Evolutionary conservation across 2,329 filamentous ascomycete species (phyloP).

Genomic region (Neonectria ditissima): DNA sequence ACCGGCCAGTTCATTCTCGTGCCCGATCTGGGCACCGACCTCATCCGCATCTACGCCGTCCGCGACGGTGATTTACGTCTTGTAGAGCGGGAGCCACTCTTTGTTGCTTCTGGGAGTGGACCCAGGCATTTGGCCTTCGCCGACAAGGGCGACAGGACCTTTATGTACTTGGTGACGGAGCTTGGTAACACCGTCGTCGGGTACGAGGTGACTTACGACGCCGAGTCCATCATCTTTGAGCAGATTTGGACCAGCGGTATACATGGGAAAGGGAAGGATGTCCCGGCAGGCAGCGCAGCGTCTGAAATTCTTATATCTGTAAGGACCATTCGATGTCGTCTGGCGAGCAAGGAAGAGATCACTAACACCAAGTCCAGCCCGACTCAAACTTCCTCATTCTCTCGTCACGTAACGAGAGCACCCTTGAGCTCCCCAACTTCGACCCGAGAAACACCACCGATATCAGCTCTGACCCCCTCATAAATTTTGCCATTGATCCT

Average conservation of each 20-base stretch:
- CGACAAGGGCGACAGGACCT: slow-evolving; percentile 57
- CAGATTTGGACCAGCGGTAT: slow-evolving; percentile 61
- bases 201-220: slow-evolving; percentile 66
- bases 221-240: slow-evolving; percentile 56
- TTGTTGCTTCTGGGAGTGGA: slow-evolving; percentile 65
- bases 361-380: slow-evolving; percentile 54
- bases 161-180: slow-evolving; percentile 72
- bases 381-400: slow-evolving; percentile 73
- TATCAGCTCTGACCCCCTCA: slow-evolving; percentile 72
- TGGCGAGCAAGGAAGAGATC: slow-evolving; percentile 1
- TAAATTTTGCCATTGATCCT: slow-evolving; percentile 68
- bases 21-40: slow-evolving; percentile 75
- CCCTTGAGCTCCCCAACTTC: slow-evolving; percentile 61
- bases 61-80: slow-evolving; percentile 57
- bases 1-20: slow-evolving; percentile 71
- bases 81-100: slow-evolving; percentile 53
- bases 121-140: slow-evolving; percentile 75
- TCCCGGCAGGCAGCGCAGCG: slow-evolving; percentile 58
- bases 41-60: slow-evolving; percentile 68
- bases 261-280: slow-evolving; percentile 57
- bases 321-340: slow-evolving; percentile 46
- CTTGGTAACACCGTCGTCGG: slow-evolving; percentile 67
- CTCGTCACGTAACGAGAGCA: slow-evolving; percentile 73
- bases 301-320: slow-evolving; percentile 71
- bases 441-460: slow-evolving; percentile 56